A percentile compares a stretch with the other conserved stretches of the same genome.
Evolutionary conservation across 345 rosid genomes (phyloP).

Genomic region (Corymbia maculata): DNA sequence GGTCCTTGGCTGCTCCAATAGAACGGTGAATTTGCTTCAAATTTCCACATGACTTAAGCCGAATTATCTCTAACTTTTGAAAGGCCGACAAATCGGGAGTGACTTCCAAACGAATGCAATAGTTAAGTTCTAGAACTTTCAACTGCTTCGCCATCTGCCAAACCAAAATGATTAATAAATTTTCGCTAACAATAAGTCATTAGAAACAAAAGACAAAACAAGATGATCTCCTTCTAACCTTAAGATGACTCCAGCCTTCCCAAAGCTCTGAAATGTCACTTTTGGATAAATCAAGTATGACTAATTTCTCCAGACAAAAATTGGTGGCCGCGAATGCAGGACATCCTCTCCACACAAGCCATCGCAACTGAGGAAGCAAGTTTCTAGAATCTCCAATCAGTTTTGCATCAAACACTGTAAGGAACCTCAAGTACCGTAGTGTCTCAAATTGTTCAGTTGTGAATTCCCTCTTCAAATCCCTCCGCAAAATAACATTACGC

Average conservation of each 20-base stretch:
- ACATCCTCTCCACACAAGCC: rapidly evolving
- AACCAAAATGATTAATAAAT: background rate
- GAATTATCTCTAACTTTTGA: background rate
- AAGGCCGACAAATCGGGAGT: background rate
- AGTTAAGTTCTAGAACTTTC: rapidly evolving
- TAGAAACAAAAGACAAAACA: background rate
- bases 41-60: rapidly evolving
- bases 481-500: too few species aligned
- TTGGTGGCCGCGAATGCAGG: background rate
- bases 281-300: rapidly evolving
- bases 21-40: background rate
- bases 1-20: background rate
- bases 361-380: background rate
- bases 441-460: background rate
- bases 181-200: background rate
- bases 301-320: background rate
- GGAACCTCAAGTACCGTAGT: background rate
- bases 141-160: background rate
- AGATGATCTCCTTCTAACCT: background rate
- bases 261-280: background rate
- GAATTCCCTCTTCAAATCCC: too few species aligned
- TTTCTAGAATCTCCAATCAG: background rate
- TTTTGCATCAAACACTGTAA: rapidly evolving
- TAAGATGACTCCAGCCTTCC: background rate
- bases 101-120: rapidly evolving